A percentile compares a stretch with the other conserved stretches of the same genome.
Evolutionary conservation across 768 basidiomycete genomes (phyloP).

Genomic region (Amanita pallidorosea): DNA sequence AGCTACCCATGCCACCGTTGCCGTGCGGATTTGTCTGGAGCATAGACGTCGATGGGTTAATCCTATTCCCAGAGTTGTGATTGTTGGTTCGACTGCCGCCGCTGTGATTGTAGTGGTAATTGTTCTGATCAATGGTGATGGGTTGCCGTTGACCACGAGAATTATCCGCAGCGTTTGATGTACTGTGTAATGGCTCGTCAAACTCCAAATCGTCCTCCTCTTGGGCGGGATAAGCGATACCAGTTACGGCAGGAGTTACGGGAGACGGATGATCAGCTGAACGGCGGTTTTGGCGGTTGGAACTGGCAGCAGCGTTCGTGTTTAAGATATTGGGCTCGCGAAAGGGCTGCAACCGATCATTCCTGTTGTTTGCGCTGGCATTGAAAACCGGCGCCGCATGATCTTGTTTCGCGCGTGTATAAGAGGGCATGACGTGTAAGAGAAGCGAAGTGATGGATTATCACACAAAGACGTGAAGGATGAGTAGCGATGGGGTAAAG

Average conservation of each 20-base stretch:
- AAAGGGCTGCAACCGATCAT: conserved; percentile 7
- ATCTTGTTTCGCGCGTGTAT: conserved; percentile 3
- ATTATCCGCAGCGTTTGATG: neutral
- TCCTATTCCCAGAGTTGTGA: conserved; percentile 5
- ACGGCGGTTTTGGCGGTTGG: neutral
- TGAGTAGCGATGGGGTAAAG: neutral
- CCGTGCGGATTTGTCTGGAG: neutral
- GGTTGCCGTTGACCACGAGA: conserved; percentile 1
- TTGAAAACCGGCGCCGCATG: neutral
- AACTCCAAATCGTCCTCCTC: conserved; percentile 25
- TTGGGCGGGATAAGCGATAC: conserved; percentile 34
- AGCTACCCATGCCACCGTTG: conserved; percentile 28
- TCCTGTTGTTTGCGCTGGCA: neutral
- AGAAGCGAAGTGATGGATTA: too few species aligned
- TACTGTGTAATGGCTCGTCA: conserved; percentile 9
- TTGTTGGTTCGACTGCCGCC: neutral
- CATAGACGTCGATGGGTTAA: neutral
- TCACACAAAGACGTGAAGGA: neutral
- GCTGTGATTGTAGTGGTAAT: neutral
- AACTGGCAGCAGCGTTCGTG: neutral
- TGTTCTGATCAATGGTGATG: conserved; percentile 4
- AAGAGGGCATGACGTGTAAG: conserved; percentile 3
- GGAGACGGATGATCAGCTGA: conserved; percentile 21
- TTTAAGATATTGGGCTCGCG: conserved; percentile 5
- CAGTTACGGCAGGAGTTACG: conserved; percentile 36